phyloP scores from a whole-genome alignment of 2,329 filamentous ascomycete species.

The Aspergillaceae sp. region DNA sequence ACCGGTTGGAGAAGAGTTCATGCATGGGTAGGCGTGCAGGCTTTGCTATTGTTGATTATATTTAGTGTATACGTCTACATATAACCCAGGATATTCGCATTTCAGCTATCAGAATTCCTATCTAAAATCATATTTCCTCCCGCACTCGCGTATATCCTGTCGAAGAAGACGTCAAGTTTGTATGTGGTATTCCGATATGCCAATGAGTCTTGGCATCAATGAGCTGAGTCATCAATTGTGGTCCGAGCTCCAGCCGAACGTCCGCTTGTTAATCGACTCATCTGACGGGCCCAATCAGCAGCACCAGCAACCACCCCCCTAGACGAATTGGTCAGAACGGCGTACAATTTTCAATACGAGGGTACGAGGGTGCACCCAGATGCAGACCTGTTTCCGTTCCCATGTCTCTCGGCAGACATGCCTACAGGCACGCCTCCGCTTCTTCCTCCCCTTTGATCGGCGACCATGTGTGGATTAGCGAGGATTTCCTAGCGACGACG shows the following conservation, averaged over 20 bases:
- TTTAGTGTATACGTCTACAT: neutral
- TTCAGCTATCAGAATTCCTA: too few species aligned
- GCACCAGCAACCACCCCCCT: too few species aligned
- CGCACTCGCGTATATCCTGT: too few species aligned
- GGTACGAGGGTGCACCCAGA: slow-evolving; percentile 15
- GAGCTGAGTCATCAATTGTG: too few species aligned
- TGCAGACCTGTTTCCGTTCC: slow-evolving; percentile 11
- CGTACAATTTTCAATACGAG: too few species aligned
- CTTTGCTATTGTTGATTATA: slow-evolving; percentile 1
- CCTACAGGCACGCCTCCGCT: slow-evolving; percentile 30
- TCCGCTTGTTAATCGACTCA: slow-evolving; percentile 2
- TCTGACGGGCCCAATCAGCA: slow-evolving; percentile 2
- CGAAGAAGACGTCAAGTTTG: too few species aligned
- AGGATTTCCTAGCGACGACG: slow-evolving; percentile 36
- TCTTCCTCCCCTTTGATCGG: slow-evolving; percentile 12
- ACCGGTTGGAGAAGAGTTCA: slow-evolving; percentile 11
- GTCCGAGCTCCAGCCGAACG: neutral
- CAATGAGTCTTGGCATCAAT: too few species aligned
- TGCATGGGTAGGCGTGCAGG: slow-evolving; percentile 18
- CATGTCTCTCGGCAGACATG: slow-evolving; percentile 38
- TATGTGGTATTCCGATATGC: too few species aligned
- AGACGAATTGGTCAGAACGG: too few species aligned
- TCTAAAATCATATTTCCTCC: too few species aligned
- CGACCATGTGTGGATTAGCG: slow-evolving; percentile 40
- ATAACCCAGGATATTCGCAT: too few species aligned